phyloP scores from a whole-genome alignment of 2,329 filamentous ascomycete species.

The Pseudocercospora eumusae region DNA sequence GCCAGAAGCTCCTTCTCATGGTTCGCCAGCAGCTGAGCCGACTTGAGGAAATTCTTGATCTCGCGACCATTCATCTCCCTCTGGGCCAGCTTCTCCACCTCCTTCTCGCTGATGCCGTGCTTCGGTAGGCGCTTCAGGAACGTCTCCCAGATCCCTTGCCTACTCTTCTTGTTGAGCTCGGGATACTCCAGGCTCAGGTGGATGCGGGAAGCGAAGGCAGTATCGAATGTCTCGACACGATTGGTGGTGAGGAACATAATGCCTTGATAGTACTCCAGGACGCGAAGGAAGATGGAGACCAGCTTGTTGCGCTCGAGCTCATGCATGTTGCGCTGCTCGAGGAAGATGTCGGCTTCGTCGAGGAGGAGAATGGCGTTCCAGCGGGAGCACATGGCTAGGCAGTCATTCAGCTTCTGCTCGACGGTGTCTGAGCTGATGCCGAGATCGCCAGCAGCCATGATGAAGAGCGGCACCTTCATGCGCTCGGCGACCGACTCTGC shows the following conservation, averaged over 20 bases:
- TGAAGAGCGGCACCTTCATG: conserved; percentile 54
- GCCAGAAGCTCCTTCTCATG: conserved; percentile 31
- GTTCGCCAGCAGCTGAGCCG: conserved; percentile 41
- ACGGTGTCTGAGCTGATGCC: conserved; percentile 48
- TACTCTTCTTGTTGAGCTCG: conserved; percentile 42
- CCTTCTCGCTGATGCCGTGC: conserved; percentile 31
- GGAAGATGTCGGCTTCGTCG: conserved; percentile 53
- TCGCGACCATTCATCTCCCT: conserved; percentile 45
- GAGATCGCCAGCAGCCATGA: conserved; percentile 54
- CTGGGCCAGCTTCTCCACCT: conserved; percentile 37
- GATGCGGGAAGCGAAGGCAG: conserved; percentile 51
- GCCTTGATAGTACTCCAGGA: conserved; percentile 44
- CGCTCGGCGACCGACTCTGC: conserved; percentile 54
- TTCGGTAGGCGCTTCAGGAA: conserved; percentile 41
- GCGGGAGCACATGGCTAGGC: conserved; percentile 49
- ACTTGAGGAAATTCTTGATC: conserved; percentile 49
- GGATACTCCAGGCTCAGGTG: conserved; percentile 48
- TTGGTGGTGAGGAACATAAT: conserved; percentile 52
- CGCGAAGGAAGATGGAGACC: conserved; percentile 46
- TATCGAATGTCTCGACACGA: conserved; percentile 48
- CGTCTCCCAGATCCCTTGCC: conserved; percentile 49
- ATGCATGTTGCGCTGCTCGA: conserved; percentile 43
- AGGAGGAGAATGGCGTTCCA: conserved; percentile 57
- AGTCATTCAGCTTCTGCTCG: conserved; percentile 49
- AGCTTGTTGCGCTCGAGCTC: conserved; percentile 51